phyloP scores from a whole-genome alignment of 495 filamentous ascomycete genomes.

The Aspergillus affinis region DNA sequence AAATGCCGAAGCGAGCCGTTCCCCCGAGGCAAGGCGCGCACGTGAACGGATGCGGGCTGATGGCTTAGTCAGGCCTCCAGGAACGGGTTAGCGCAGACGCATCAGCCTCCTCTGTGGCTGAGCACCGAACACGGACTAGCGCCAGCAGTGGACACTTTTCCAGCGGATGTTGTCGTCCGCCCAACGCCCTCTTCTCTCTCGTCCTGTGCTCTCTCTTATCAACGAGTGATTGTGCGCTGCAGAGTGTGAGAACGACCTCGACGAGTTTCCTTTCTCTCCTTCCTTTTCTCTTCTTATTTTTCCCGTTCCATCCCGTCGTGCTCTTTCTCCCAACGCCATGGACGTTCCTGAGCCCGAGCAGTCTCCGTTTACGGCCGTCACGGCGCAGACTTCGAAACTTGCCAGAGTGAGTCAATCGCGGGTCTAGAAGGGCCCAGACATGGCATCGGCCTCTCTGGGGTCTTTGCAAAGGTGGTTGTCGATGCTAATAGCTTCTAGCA shows the following conservation, averaged over 20 bases:
- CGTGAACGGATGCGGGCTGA: conserved; percentile 13
- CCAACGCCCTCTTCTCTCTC: conserved; percentile 15
- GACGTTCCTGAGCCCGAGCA: conserved; percentile 76
- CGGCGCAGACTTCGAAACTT: conserved; percentile 75
- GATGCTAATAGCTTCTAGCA: conserved; percentile 51
- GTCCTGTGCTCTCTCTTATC: conserved; percentile 10
- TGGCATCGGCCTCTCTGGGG: neutral
- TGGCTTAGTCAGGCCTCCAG: conserved; percentile 9
- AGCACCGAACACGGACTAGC: conserved; percentile 18
- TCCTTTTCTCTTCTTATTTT: conserved; percentile 6
- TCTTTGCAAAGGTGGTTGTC: conserved; percentile 3
- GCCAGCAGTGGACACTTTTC: conserved; percentile 44
- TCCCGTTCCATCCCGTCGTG: conserved; percentile 9
- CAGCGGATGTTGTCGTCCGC: conserved; percentile 23
- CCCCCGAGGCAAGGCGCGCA: conserved; percentile 29
- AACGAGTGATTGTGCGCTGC: neutral
- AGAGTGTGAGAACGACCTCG: conserved; percentile 1
- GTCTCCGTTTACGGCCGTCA: conserved; percentile 81
- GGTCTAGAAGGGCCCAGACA: neutral
- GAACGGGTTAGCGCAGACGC: neutral
- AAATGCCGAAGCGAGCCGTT: conserved; percentile 32
- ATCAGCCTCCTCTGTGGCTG: conserved; percentile 16
- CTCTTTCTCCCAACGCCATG: conserved; percentile 47
- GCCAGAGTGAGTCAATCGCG: conserved; percentile 56
- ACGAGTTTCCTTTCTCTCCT: conserved; percentile 1